Percentiles rank a stretch among this genome's conserved stretches.
Evolutionary conservation across 1,284 basidiomycete species (phyloP).

Genomic region (Sporisorium reilianum): DNA sequence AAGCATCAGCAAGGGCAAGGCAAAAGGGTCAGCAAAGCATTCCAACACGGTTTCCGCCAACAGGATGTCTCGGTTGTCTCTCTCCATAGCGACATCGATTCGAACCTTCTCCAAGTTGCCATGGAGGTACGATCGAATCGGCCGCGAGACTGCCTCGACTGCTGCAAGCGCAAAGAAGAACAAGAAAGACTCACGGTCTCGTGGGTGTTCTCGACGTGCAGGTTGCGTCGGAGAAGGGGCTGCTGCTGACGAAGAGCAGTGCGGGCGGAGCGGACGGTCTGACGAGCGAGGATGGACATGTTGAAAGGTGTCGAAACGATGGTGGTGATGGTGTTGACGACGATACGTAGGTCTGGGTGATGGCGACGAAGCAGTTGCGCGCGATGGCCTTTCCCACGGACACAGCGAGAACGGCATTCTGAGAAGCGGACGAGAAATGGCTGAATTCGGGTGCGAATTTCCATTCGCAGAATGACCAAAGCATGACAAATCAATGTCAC

Average conservation of each 20-base stretch:
- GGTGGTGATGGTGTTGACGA: conserved; percentile 4
- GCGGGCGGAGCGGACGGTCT: conserved; percentile 55
- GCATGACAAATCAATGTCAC: conserved; percentile 42
- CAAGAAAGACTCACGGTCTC: conserved; percentile 57
- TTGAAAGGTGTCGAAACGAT: neutral
- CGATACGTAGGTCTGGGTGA: conserved; percentile 9
- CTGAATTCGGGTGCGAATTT: conserved; percentile 41
- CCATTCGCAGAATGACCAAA: neutral
- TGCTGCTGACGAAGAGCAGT: conserved; percentile 55
- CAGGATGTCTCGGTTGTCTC: neutral
- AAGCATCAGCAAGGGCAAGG: neutral
- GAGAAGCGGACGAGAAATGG: conserved; percentile 10
- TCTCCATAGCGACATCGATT: too few species aligned
- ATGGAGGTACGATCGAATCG: neutral
- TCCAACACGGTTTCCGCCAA: neutral
- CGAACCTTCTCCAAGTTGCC: neutral
- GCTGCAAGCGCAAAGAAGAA: neutral
- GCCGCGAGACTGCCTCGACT: neutral
- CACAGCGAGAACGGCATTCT: neutral
- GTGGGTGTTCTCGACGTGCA: conserved; percentile 68
- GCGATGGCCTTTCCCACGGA: neutral
- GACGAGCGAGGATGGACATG: conserved; percentile 58
- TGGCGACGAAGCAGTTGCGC: conserved; percentile 16
- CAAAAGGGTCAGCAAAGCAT: conserved; percentile 1
- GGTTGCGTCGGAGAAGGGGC: conserved; percentile 52